Base-by-base conservation (phyloP, 116 monocot genomes). In the Posidonia oceanica region DNA sequence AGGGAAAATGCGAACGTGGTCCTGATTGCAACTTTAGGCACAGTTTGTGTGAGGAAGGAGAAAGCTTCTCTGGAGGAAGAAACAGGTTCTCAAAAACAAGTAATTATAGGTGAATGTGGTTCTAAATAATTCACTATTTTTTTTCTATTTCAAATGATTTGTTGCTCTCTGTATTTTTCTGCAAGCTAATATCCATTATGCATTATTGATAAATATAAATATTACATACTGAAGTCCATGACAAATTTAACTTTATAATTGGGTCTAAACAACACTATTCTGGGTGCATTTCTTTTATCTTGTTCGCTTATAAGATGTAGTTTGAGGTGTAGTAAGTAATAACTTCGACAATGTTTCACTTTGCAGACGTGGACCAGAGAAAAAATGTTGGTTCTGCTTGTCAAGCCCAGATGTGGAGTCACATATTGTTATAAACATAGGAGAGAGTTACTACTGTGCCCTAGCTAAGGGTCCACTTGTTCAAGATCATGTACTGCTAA, bases 301-400 rank as follows among this genome's bases (percentile, higher is more conserved):
- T 18, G 17, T 38, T 39, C 48, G 1, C 13, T 41, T 41, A 41
- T 66, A 4, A 40, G 3, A 18, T 42, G 8, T 44, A 6, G 66
- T 41, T 42, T 41, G 40, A 41, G 10, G 11, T 21, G 66, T 66
- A 18, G n/a, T 66, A 44, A 66, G 2, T 36, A 48, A 48, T 48
- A 48, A 48, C 48, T 10, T 48, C 14, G 23, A 14, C 4, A 68
- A 52, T 72, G 61, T 23, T 8, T 61, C 61, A 63, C 48, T 54
- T 69, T 37, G 53, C 63, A 84, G 84, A 71, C 80, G 63, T 57
- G 82, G 75, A 7, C 63, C 78, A 16, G 86, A 74, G 79, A 87
- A 67, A 72, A 87, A 36, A 29, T 97, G 97, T 74, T 97, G 97
- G 97, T 97, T 97, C 71, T 97, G 97, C 80, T 85, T 97, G 78